Base-by-base conservation (phyloP, 2,329 filamentous ascomycete genomes). In the Emydomyces testavorans region DNA sequence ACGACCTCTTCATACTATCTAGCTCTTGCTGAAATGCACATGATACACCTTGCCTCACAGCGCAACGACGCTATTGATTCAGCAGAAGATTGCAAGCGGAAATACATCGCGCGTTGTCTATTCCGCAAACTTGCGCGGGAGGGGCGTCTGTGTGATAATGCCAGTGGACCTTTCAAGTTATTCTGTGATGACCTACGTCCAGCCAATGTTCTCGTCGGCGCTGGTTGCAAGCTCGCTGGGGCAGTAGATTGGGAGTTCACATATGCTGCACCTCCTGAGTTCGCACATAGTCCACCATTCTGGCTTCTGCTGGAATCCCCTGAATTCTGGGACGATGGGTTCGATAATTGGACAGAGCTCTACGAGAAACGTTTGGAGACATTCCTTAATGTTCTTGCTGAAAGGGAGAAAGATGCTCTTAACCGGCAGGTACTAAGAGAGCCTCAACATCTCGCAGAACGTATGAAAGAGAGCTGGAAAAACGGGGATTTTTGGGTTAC, bases 171-270 rank as follows among this genome's bases (percentile, higher is more conserved):
- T 6, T 69, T 67, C 53, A 56, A 57, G 39, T 54, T 62, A 34
- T 69, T 64, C 53, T 68, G 60, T 41, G 63, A 68, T 49, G 65
- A 70, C 51, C 38, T 71, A 16, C 60, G 58, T 24, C 63, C 64
- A 4, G 16, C 55, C 16, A 70, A 71, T 49, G 65, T 71, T 54
- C 62, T 70, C 23, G 53, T 60, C 10, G 56, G 71, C 59, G 7
- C 50, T 59, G 4, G 68, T 60, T 21, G 53, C 65, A 5, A 50
- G 16, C 65, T 70, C 35, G 66, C 56, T 0, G 66, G 64, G 1
- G 54, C 68, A 15, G 50, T 71, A 34, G 67, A 71, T 57, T 62
- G 56, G 18, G 67, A 70, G 54, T 71, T 68, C 39, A 67, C 66
- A 21, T 68, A 72, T 49, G 56, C 57, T 43, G 63, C 69, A 62